A percentile compares a stretch with the other conserved stretches of the same genome.
Evolutionary conservation across 2,329 filamentous ascomycete species (phyloP).

Genomic region (Colletotrichum spinosum): DNA sequence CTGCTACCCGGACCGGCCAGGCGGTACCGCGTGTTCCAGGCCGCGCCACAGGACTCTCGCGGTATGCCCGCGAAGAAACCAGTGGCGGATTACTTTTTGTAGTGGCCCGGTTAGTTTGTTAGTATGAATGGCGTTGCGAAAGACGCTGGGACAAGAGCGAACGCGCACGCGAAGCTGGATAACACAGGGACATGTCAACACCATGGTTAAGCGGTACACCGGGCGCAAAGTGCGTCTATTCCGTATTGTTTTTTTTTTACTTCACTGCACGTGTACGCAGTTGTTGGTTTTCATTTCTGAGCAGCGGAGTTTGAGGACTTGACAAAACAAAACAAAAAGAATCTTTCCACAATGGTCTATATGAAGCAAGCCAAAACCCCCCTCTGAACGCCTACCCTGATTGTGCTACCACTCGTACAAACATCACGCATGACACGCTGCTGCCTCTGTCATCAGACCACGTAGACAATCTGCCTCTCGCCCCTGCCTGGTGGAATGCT

Average conservation of each 20-base stretch:
- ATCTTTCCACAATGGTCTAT: neutral
- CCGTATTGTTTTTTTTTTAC: neutral
- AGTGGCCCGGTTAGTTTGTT: conserved; percentile 40
- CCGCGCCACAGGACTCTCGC: conserved; percentile 92
- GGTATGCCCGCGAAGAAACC: conserved; percentile 99
- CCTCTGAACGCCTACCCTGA: neutral
- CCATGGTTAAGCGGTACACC: conserved; percentile 8
- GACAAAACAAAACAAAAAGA: neutral
- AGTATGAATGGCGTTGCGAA: conserved; percentile 14
- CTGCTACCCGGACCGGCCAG: conserved; percentile 77
- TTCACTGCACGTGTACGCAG: conserved; percentile 3
- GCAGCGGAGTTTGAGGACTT: conserved; percentile 22
- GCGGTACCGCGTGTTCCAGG: conserved; percentile 94
- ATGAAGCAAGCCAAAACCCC: neutral
- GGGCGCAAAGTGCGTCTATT: neutral
- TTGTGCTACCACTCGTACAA: no score
- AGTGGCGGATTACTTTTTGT: conserved; percentile 95
- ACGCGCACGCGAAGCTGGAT: neutral
- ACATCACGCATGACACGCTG: no score
- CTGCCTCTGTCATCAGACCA: neutral
- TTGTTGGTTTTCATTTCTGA: neutral
- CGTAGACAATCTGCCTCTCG: neutral
- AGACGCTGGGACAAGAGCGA: neutral
- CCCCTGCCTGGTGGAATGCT: neutral
- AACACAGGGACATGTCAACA: conserved; percentile 4